phyloP scores from a whole-genome alignment of 2,329 filamentous ascomycete species.

The Aspergillus ochraceoroseus region DNA sequence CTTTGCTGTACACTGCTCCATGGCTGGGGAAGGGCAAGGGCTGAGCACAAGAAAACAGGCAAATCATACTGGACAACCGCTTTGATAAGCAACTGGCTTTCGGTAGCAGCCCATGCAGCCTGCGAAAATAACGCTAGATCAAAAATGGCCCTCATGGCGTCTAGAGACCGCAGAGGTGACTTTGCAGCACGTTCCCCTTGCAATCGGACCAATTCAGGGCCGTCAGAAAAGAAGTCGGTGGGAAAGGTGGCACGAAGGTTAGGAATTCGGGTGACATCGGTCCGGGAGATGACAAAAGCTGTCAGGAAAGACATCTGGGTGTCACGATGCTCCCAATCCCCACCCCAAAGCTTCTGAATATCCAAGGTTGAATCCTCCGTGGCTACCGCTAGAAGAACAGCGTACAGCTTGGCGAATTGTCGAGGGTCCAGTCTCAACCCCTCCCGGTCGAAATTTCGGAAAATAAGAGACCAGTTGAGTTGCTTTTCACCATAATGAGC shows the following conservation, averaged over 20 bases:
- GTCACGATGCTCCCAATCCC: slow-evolving; percentile 76
- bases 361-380: slow-evolving; percentile 62
- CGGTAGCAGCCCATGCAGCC: slow-evolving; percentile 52
- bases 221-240: slow-evolving; percentile 57
- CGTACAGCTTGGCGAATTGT: slow-evolving; percentile 78
- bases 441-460: slow-evolving; percentile 75
- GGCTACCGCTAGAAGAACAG: slow-evolving; percentile 69
- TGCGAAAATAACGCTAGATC: slow-evolving; percentile 57
- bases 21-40: slow-evolving; percentile 46
- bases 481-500: slow-evolving; percentile 53
- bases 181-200: slow-evolving; percentile 65
- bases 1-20: slow-evolving; percentile 48
- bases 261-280: slow-evolving; percentile 81
- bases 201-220: slow-evolving; percentile 55
- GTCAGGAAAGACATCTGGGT: slow-evolving; percentile 92
- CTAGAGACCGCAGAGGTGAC: slow-evolving; percentile 82
- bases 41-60: slow-evolving; percentile 49
- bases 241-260: slow-evolving; percentile 74
- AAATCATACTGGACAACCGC: slow-evolving; percentile 54
- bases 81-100: slow-evolving; percentile 55
- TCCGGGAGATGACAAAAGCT: slow-evolving; percentile 71
- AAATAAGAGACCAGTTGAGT: slow-evolving; percentile 64
- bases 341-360: slow-evolving; percentile 86
- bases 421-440: slow-evolving; percentile 68
- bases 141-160: slow-evolving; percentile 67